phyloP scores from a whole-genome alignment of 2,329 filamentous ascomycete species.

The Stemphylium vesicarium region DNA sequence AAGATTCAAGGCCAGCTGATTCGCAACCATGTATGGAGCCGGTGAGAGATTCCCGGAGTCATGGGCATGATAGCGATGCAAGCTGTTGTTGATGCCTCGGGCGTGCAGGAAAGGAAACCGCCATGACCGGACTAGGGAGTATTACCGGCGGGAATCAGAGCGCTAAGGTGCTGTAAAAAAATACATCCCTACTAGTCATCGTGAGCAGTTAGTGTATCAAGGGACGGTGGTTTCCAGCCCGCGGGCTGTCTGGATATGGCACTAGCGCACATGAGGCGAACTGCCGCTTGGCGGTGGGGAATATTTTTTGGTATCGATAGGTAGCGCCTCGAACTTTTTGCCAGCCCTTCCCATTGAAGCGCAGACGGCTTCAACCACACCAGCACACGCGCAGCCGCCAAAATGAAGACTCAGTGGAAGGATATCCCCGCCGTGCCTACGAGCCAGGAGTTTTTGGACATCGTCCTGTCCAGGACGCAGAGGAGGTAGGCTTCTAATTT shows the following conservation, averaged over 20 bases:
- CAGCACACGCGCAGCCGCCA: constrained; percentile 26
- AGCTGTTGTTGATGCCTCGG: too few relatives aligned
- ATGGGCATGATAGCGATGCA: too few relatives aligned
- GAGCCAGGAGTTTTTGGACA: constrained; percentile 95
- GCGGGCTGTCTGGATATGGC: constrained; percentile 1
- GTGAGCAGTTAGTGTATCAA: not conserved
- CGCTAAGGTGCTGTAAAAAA: too few relatives aligned
- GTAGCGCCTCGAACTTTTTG: constrained; percentile 20
- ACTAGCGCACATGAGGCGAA: constrained; percentile 17
- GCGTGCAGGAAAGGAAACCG: too few relatives aligned
- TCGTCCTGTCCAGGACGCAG: constrained; percentile 78
- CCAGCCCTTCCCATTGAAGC: constrained; percentile 17
- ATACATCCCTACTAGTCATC: too few relatives aligned
- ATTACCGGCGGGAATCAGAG: too few relatives aligned
- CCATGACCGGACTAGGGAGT: too few relatives aligned
- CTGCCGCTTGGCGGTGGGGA: constrained; percentile 18
- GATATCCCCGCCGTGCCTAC: constrained; percentile 89
- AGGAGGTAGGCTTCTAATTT: constrained; percentile 18
- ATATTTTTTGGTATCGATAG: constrained; percentile 20
- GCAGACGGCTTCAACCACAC: constrained; percentile 24
- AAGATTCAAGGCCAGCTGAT: not conserved
- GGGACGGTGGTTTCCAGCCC: not conserved
- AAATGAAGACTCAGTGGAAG: constrained; percentile 51
- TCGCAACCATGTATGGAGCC: too few relatives aligned
- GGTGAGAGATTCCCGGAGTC: too few relatives aligned